Conservation (phyloP, 495 filamentous ascomycete species). For the Xylaria acuta region DNA sequence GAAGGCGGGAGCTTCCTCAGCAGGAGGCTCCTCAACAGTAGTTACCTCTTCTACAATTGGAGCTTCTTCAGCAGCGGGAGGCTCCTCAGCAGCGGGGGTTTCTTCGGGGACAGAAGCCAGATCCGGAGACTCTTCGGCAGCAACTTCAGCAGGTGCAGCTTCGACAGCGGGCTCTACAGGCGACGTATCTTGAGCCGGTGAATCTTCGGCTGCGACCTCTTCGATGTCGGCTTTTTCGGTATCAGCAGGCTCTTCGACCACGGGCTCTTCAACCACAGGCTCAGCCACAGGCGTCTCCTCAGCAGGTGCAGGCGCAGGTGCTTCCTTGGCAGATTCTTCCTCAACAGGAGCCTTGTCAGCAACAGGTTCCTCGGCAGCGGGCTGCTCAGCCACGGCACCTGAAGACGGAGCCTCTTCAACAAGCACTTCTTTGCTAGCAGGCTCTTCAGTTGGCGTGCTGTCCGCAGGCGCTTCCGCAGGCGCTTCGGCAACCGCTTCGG, state of each 20-base stretch:
- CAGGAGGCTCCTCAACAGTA: conserved; percentile 13
- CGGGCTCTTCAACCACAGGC: conserved; percentile 27
- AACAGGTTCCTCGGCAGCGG: conserved; percentile 14
- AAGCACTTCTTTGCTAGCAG: background rate
- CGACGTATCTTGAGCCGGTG: conserved; percentile 3
- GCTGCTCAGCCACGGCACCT: background rate
- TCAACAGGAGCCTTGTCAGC: background rate
- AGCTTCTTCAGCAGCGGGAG: background rate
- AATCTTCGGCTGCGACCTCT: background rate
- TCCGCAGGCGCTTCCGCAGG: background rate
- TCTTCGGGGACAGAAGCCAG: no score
- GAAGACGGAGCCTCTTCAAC: background rate
- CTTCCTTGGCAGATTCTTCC: conserved; percentile 24
- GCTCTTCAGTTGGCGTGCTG: background rate
- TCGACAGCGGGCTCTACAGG: conserved; percentile 10
- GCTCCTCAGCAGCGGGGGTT: background rate
- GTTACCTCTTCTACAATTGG: background rate
- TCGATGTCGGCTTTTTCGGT: conserved; percentile 22
- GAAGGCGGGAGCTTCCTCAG: background rate
- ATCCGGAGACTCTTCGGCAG: no score
- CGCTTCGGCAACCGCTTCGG: background rate
- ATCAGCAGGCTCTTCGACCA: conserved; percentile 1
- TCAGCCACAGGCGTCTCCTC: conserved; percentile 20
- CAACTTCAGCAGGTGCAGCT: conserved; percentile 17
- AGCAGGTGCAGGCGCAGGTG: conserved; percentile 5